A percentile compares a stretch with the other conserved stretches of the same genome.
Conservation (phyloP, 2,329 filamentous ascomycete genomes). For the Trichoderma lentiforme region DNA sequence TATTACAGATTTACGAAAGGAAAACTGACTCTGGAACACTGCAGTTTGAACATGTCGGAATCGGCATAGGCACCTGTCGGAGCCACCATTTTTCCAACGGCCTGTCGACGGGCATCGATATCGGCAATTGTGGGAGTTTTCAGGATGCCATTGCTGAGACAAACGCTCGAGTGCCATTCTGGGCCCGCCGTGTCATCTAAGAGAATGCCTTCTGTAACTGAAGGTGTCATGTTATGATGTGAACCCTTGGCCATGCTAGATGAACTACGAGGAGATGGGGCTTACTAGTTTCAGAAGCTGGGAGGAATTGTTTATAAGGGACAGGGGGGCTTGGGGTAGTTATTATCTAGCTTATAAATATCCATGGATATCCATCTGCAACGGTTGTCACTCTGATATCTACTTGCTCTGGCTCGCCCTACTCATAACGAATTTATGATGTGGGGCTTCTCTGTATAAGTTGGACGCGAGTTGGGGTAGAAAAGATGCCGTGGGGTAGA, state of each 20-base stretch:
- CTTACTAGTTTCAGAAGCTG: not conserved
- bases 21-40: not conserved
- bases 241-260: not conserved
- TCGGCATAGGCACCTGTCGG: not conserved
- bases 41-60: conserved; percentile 1
- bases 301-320: not conserved
- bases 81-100: not conserved
- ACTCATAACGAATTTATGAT: not conserved
- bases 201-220: not conserved
- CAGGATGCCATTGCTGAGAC: not conserved
- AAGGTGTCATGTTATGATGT: not conserved
- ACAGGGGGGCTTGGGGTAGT: not conserved
- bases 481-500: not conserved
- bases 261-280: not conserved
- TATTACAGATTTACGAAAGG: not conserved
- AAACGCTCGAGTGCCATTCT: conserved; percentile 2
- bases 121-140: not conserved
- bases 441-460: not conserved
- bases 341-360: not conserved
- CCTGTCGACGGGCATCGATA: not conserved
- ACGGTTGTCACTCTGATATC: not conserved
- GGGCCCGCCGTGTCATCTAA: not conserved
- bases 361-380: not conserved
- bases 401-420: not conserved
- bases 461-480: conserved; percentile 2